Percentiles rank a stretch among this genome's conserved stretches.
Conservation (phyloP, 2,329 filamentous ascomycete genomes). For the Nectriaceae sp. region DNA sequence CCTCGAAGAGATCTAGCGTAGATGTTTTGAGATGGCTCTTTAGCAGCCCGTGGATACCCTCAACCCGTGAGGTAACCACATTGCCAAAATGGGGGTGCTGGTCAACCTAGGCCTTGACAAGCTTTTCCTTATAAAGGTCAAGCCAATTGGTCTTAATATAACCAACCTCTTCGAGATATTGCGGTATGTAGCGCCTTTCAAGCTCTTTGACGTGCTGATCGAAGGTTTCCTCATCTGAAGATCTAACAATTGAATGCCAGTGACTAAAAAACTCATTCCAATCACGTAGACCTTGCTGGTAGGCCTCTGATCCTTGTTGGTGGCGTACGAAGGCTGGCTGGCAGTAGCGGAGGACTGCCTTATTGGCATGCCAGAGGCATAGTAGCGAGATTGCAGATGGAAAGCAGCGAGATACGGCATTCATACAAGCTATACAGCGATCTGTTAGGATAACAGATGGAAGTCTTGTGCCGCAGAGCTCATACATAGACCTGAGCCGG, state of each 20-base stretch:
- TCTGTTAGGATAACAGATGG: neutral
- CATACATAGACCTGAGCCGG: conserved; percentile 5
- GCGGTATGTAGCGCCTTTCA: neutral
- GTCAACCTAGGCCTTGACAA: conserved; percentile 22
- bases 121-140: conserved; percentile 19
- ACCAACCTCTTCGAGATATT: conserved; percentile 9
- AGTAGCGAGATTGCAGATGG: conserved; percentile 12
- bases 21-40: conserved; percentile 16
- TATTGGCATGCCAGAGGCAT: conserved; percentile 11
- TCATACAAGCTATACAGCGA: conserved; percentile 5
- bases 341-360: neutral
- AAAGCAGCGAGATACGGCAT: conserved; percentile 9
- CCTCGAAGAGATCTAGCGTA: no score
- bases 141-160: conserved; percentile 13
- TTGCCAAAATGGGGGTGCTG: conserved; percentile 17
- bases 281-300: neutral
- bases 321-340: neutral
- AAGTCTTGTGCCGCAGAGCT: neutral
- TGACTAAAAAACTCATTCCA: neutral
- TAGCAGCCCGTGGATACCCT: neutral
- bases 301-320: neutral
- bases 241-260: neutral
- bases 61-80: conserved; percentile 14
- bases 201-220: neutral
- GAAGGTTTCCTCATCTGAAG: neutral